These are phyloP conservation scores for Macrolepiota fuliginosa DNA, from an alignment of 768 basidiomycete genomes.

Conservation along the genomic window DNA sequence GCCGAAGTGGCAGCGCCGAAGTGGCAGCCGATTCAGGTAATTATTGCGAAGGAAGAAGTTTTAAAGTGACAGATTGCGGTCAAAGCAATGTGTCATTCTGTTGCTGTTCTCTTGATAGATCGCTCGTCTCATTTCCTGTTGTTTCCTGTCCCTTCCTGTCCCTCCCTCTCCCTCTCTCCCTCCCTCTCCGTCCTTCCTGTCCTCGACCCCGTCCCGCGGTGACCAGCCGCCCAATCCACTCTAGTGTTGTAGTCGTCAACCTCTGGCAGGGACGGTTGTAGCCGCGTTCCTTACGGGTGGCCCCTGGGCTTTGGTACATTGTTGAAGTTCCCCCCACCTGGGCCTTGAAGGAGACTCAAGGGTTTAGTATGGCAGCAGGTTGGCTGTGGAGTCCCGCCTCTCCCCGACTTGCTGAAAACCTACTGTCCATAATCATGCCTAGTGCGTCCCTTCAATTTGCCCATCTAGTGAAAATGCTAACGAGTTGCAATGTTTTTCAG, in stretches of 20 bases:
- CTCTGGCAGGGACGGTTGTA: not conserved
- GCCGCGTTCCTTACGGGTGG: not conserved
- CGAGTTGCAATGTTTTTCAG: not conserved
- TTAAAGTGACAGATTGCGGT: constrained; percentile 10
- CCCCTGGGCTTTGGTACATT: too few species aligned
- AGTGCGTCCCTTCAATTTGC: not conserved
- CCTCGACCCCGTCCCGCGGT: not conserved
- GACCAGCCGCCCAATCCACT: too few species aligned
- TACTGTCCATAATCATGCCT: not conserved
- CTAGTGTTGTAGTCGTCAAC: not conserved
- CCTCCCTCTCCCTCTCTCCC: not conserved
- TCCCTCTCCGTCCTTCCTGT: not conserved
- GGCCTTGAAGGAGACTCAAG: not conserved
- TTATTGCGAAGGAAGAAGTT: constrained; percentile 1
- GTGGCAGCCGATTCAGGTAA: not conserved
- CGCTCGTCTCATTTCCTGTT: not conserved
- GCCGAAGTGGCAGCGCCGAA: not conserved
- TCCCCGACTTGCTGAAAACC: not conserved
- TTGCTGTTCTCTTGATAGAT: constrained; percentile 5
- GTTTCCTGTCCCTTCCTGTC: not conserved
- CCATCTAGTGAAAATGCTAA: not conserved
- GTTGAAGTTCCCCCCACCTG: not conserved
- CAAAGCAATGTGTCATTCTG: constrained; percentile 6
- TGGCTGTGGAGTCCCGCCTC: not conserved
- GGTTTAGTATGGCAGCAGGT: constrained; percentile 10